Conservation (phyloP, 495 filamentous ascomycete genomes). For the Copromyces sp. region DNA sequence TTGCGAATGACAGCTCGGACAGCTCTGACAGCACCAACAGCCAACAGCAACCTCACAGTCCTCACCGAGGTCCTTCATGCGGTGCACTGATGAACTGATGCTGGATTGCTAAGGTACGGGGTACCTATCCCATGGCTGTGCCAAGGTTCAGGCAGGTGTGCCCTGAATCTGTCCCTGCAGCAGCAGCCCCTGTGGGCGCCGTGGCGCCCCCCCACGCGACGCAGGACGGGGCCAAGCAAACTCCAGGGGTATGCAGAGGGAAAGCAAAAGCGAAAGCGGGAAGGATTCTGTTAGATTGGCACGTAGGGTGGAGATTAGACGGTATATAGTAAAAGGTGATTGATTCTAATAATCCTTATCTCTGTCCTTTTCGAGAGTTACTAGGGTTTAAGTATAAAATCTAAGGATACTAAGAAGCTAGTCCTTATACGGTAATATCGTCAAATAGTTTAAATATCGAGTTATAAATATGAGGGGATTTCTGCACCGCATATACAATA, state of each 20-base stretch:
- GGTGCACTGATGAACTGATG: background rate
- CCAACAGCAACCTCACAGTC: background rate
- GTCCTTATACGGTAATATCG: too few relatives aligned
- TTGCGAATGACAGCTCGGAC: background rate
- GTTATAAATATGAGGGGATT: too few relatives aligned
- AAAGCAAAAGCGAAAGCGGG: background rate
- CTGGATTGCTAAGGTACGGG: background rate
- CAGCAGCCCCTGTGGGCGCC: background rate
- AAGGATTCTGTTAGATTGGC: too few relatives aligned
- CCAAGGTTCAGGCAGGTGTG: background rate
- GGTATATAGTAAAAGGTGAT: too few relatives aligned
- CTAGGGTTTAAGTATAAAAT: too few relatives aligned
- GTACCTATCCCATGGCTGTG: background rate
- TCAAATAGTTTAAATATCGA: too few relatives aligned
- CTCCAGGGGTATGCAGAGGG: background rate
- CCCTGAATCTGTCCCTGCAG: background rate
- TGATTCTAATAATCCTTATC: too few relatives aligned
- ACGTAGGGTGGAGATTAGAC: too few relatives aligned
- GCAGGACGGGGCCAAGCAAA: background rate
- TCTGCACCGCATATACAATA: too few relatives aligned
- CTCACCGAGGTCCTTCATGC: background rate
- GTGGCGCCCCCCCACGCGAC: background rate
- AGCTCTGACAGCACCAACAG: background rate
- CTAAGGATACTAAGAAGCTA: too few relatives aligned
- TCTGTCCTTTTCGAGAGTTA: too few relatives aligned